Percentiles rank a stretch among this genome's conserved stretches.
These are phyloP conservation scores for Capsella rubella DNA, from an alignment of 441 rosid genomes.

Conservation along the genomic window DNA sequence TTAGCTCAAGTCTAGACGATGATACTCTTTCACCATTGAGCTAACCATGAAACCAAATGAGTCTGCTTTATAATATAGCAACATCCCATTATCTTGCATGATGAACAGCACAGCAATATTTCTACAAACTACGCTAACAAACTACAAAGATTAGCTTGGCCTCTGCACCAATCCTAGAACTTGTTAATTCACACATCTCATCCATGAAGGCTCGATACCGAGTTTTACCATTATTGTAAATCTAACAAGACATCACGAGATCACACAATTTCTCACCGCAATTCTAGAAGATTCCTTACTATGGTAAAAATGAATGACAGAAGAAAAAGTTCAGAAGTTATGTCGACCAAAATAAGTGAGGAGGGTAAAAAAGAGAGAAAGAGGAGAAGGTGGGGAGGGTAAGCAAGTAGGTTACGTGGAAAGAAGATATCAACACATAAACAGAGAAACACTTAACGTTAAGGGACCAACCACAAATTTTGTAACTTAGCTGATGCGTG, in stretches of 20 bases:
- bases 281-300: not conserved
- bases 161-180: not conserved
- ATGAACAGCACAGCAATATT: not conserved
- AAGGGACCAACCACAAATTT: slow-evolving; percentile 25
- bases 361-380: not conserved
- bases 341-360: not conserved
- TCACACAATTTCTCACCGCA: slow-evolving; percentile 2
- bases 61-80: not conserved
- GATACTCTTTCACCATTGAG: not conserved
- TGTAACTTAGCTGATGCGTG: slow-evolving; percentile 40
- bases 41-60: slow-evolving; percentile 30
- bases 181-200: too few species aligned
- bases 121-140: not conserved
- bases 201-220: not conserved
- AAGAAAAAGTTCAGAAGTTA: too few species aligned
- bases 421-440: slow-evolving; percentile 34
- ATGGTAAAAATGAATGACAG: too few species aligned
- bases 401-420: slow-evolving; percentile 37
- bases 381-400: not conserved
- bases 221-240: slow-evolving; percentile 3
- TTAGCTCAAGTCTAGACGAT: slow-evolving; percentile 20
- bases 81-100: not conserved
- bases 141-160: not conserved
- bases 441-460: slow-evolving; percentile 4
- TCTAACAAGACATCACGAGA: slow-evolving; percentile 11